Evolutionary conservation across 2,329 filamentous ascomycete species (phyloP), one percentile per base, ranked within the genome.

Genomic region (Pseudocercospora vitis): DNA sequence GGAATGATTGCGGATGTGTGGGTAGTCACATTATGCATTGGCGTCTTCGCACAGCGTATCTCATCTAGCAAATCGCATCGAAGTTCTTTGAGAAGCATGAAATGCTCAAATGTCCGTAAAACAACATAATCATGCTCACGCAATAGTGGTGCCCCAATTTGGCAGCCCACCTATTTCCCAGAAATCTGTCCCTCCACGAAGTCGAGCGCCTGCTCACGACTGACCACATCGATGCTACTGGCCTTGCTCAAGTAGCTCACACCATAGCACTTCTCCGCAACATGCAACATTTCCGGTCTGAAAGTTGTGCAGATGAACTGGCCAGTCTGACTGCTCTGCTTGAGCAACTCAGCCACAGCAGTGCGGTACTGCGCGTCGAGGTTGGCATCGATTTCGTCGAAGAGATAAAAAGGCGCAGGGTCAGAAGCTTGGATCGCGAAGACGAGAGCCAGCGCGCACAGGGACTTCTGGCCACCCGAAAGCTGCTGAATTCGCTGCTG

Each of bases 271-370:
- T 96, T 95, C 76, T 97, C 91, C 2, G 94, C 94, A 16, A 97
- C 90, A 57, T 88, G 83, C 59, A 99, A 82, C 80, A 99, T 96
- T 75, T 99, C 94, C 1, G 94, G 94, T 53, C 94, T 81, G 83
- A 99, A 99, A 2, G 94, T 99, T 3, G 94, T 99, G 80, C 94
- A 97, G 72, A 99, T 99, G 70, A 99, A 99, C 71, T 99, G 86
- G 0, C 85, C 85, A 29, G 67, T 73, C 44, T 74, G 72, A 26
- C 64, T 70, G 44, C 70, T 68, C 63, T 76, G 81, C 67, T 92
- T 80, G 18, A 99, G 80, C 76, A 97, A 89, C 52, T 89, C 82
- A 2, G 94, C 94, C 8, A 99, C 94, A 1, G 94, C 92, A 1
- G 94, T 96, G 57, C 94, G 88, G 76, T 99, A 99, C 73, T 99